Evolutionary conservation across 2,329 filamentous ascomycete genomes (phyloP), one percentile per base, ranked within the genome.

Genomic region (Pseudogymnoascus sp.): DNA sequence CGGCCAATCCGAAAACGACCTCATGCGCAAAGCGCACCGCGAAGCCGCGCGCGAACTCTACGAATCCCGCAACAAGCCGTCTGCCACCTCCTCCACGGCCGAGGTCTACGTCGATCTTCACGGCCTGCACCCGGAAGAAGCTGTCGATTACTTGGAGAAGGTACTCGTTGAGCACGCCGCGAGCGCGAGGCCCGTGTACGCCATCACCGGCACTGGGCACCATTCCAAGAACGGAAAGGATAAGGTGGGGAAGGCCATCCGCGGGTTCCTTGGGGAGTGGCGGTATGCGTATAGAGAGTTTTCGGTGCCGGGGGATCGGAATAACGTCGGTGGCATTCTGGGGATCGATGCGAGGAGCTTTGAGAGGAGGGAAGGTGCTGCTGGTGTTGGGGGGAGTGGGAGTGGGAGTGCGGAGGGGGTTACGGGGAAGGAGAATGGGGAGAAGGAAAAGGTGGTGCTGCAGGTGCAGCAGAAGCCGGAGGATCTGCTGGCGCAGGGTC

Each of bases 161-260:
- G 89, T 96, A 40, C 85, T 99, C 21, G 80, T 93, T 66, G 91
- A 96, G 72, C 95, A 97, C 72, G 83, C 82, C 68, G 82, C 85
- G 68, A 86, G 89, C 69, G 82, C 82, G 36, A 83, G 87, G 21
- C 90, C 93, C 2, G 84, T 99, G 44, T 99, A 97, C 74, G 93
- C 93, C 68, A 97, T 99, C 74, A 97, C 93, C 1, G 95, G 95
- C 50, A 97, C 93, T 0, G 95, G 93, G 3, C 93, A 97, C 72
- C 95, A 99, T 77, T 96, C 91, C 75, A 97, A 97, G 80, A 97
- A 97, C 73, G 93, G 95, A 71, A 97, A 97, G 76, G 95, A 99
- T 77, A 99, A 99, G 78, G 91, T 99, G 36, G 93, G 93, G 73
- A 96, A 96, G 77, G 92, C 93, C 1, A 87, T 97, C 66, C 88